Evolutionary conservation across 352 stramenopile species (phyloP).

Genomic region (Phytophthora vignae): DNA sequence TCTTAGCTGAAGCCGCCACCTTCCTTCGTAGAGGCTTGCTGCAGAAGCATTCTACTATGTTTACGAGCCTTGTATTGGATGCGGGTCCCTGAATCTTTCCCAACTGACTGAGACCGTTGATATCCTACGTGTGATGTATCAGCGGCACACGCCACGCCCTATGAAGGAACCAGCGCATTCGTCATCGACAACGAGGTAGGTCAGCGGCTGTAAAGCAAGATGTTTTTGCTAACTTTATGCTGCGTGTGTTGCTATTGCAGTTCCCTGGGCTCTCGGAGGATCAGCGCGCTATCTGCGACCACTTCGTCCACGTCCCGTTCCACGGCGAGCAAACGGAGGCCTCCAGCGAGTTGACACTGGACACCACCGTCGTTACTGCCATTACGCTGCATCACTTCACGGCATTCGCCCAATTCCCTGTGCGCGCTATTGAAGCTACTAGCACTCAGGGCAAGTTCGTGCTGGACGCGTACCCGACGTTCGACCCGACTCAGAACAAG

Average conservation of each 20-base stretch:
- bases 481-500: constrained; percentile 39
- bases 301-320: constrained; percentile 68
- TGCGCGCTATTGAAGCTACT: constrained; percentile 68
- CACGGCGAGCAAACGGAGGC: constrained; percentile 54
- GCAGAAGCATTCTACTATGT: background rate
- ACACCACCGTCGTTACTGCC: constrained; percentile 69
- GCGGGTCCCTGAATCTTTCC: background rate
- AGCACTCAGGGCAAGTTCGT: constrained; percentile 82
- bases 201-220: background rate
- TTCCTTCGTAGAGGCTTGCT: constrained; percentile 3
- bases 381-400: constrained; percentile 81
- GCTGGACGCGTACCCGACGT: constrained; percentile 68
- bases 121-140: constrained; percentile 29
- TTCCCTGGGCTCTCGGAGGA: constrained; percentile 62
- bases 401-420: constrained; percentile 60
- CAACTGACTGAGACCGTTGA: background rate
- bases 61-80: background rate
- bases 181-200: constrained; percentile 80
- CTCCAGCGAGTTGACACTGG: constrained; percentile 47
- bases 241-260: constrained; percentile 13
- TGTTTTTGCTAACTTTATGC: constrained; percentile 1
- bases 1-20: background rate
- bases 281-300: constrained; percentile 71
- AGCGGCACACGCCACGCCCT: constrained; percentile 62
- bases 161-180: constrained; percentile 68